A percentile compares a stretch with the other conserved stretches of the same genome.
Evolutionary conservation across 495 filamentous ascomycete genomes (phyloP).

Genomic region (Talaromyces trachyspermus): DNA sequence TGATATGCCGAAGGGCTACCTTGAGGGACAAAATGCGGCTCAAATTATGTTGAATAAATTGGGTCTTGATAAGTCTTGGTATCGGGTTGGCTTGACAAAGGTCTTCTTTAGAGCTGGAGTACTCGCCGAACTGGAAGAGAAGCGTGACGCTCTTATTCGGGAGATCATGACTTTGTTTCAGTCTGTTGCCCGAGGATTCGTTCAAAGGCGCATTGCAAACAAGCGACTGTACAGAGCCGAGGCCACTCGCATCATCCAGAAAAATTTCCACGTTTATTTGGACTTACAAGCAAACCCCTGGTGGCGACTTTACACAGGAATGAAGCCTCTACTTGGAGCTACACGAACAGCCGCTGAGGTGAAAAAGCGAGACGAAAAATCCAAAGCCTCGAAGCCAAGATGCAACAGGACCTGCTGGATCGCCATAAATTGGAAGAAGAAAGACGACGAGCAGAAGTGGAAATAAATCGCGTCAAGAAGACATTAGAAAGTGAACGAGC

Average conservation of each 20-base stretch:
- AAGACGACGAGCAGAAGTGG: slow-evolving; percentile 73
- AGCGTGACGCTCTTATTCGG: slow-evolving; percentile 82
- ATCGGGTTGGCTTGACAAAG: slow-evolving; percentile 91
- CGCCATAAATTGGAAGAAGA: slow-evolving; percentile 86
- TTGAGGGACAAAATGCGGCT: slow-evolving; percentile 82
- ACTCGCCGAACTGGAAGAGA: slow-evolving; percentile 92
- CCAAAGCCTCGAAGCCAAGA: slow-evolving; percentile 70
- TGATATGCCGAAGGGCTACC: slow-evolving; percentile 80
- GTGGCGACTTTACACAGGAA: slow-evolving; percentile 93
- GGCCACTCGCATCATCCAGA: slow-evolving; percentile 88
- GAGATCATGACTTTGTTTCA: slow-evolving; percentile 94
- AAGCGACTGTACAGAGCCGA: slow-evolving; percentile 92
- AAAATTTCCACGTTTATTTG: slow-evolving; percentile 83
- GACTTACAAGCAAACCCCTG: slow-evolving; percentile 86
- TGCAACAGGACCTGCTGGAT: slow-evolving; percentile 67
- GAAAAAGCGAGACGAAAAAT: slow-evolving; percentile 93
- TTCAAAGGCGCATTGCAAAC: slow-evolving; percentile 76
- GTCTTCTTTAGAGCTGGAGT: slow-evolving; percentile 98
- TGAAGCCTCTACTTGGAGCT: slow-evolving; percentile 90
- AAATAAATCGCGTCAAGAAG: slow-evolving; percentile 83
- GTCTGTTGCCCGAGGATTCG: slow-evolving; percentile 81
- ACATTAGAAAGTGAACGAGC: slow-evolving; percentile 92
- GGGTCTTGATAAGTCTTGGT: slow-evolving; percentile 73
- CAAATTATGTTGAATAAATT: slow-evolving; percentile 86
- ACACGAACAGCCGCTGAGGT: slow-evolving; percentile 86